Evolutionary conservation across 2,329 filamentous ascomycete genomes (phyloP).

Genomic region (Neonectria magnoliae): DNA sequence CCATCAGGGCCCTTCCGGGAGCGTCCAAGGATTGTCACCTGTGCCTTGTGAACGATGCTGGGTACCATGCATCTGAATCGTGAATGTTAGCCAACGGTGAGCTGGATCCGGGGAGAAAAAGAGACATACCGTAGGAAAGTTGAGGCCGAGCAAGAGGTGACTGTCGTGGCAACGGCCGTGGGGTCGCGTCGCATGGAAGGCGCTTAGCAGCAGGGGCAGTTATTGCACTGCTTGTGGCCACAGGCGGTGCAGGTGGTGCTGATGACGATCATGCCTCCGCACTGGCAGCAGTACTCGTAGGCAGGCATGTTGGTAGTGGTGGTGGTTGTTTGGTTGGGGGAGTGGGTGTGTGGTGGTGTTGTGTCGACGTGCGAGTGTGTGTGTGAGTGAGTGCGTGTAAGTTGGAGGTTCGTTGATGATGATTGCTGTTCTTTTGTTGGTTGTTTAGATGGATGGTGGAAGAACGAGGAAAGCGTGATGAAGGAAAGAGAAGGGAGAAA

Average conservation of each 20-base stretch:
- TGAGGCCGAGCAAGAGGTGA: conserved; percentile 6
- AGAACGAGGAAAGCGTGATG: conserved; percentile 4
- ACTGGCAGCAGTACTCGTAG: conserved; percentile 65
- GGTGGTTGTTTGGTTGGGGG: conserved; percentile 18
- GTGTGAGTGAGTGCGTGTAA: background rate
- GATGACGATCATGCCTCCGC: conserved; percentile 66
- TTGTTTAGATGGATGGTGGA: conserved; percentile 7
- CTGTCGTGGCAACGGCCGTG: conserved; percentile 16
- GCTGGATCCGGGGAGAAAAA: background rate
- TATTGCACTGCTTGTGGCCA: conserved; percentile 60
- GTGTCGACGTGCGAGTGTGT: background rate
- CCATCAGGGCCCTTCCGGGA: conserved; percentile 13
- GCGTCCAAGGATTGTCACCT: conserved; percentile 2
- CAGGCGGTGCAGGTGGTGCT: conserved; percentile 63
- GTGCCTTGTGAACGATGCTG: conserved; percentile 1
- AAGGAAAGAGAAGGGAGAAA: background rate
- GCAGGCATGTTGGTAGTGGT: conserved; percentile 51
- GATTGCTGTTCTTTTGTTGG: background rate
- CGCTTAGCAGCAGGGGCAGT: conserved; percentile 53
- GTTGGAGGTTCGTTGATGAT: background rate
- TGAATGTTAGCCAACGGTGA: conserved; percentile 1
- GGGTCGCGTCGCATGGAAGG: conserved; percentile 5
- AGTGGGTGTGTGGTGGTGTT: conserved; percentile 5
- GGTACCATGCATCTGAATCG: background rate
- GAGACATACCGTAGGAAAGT: background rate